Percentiles rank a stretch among this genome's conserved stretches.
These are phyloP conservation scores for Omphalotus guepiniiformis DNA, from an alignment of 768 basidiomycete genomes.

Conservation along the genomic window DNA sequence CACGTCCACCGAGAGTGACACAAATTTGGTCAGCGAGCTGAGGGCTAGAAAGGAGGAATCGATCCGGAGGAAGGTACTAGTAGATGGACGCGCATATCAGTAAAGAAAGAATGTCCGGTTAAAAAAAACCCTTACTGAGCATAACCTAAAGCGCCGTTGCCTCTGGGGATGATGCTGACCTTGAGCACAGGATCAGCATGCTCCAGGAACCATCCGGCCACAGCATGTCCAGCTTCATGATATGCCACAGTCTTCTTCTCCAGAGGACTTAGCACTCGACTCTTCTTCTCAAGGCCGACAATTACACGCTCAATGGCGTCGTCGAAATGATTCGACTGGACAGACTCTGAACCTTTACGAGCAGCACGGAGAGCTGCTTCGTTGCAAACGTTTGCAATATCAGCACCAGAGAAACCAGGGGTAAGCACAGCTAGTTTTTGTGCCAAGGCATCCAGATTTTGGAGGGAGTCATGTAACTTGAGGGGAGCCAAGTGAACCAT, in stretches of 20 bases:
- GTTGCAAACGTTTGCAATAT: constrained; percentile 98
- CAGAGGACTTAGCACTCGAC: constrained; percentile 84
- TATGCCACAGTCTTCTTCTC: constrained; percentile 99
- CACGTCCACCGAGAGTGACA: constrained; percentile 97
- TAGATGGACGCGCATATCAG: constrained; percentile 8
- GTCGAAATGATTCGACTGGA: constrained; percentile 87
- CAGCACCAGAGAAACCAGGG: constrained; percentile 97
- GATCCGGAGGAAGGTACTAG: constrained; percentile 92
- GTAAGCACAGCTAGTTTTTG: constrained; percentile 96
- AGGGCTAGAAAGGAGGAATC: constrained; percentile 91
- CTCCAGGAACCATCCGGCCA: constrained; percentile 98
- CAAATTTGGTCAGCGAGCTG: constrained; percentile 95
- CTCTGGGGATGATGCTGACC: constrained; percentile 97
- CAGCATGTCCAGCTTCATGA: constrained; percentile 98
- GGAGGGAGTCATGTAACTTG: constrained; percentile 54
- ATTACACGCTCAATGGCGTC: constrained; percentile 98
- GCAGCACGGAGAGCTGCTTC: constrained; percentile 96
- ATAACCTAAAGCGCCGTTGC: constrained; percentile 93
- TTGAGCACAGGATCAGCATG: constrained; percentile 96
- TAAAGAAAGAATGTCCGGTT: not conserved
- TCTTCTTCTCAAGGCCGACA: constrained; percentile 95
- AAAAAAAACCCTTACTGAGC: constrained; percentile 62
- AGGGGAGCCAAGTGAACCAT: constrained; percentile 87
- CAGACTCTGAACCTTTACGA: constrained; percentile 71
- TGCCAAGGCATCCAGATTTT: constrained; percentile 55